phyloP scores from a whole-genome alignment of 2,329 filamentous ascomycete genomes.

The Cladophialophora carrionii region DNA sequence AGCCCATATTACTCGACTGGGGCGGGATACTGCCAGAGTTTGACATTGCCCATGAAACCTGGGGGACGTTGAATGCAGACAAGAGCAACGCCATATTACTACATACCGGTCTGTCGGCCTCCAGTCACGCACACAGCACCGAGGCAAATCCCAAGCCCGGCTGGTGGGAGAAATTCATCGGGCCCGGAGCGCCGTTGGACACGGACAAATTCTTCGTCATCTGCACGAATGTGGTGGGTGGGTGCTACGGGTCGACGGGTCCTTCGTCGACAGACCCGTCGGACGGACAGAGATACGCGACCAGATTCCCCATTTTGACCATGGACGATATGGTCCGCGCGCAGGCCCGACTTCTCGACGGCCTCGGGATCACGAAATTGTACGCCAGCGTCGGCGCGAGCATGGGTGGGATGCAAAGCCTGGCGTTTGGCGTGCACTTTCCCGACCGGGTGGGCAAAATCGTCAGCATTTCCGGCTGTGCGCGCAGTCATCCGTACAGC shows the following conservation, averaged over 20 bases:
- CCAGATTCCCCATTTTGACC: conserved; percentile 91
- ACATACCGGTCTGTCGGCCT: conserved; percentile 94
- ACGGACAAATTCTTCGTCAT: conserved; percentile 91
- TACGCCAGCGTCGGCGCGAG: conserved; percentile 93
- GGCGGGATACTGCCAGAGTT: conserved; percentile 89
- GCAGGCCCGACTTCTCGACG: conserved; percentile 86
- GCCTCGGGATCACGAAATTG: conserved; percentile 73
- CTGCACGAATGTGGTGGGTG: conserved; percentile 94
- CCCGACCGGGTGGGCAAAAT: conserved; percentile 79
- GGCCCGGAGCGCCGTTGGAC: conserved; percentile 79
- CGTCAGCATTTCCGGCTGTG: conserved; percentile 89
- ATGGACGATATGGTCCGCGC: conserved; percentile 97
- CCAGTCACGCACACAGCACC: conserved; percentile 95
- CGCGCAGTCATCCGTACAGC: conserved; percentile 92
- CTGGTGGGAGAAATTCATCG: conserved; percentile 99
- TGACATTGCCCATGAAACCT: conserved; percentile 89
- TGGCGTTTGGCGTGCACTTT: conserved; percentile 83
- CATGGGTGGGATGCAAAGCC: conserved; percentile 98
- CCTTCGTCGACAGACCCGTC: conserved; percentile 85
- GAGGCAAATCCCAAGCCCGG: conserved; percentile 80
- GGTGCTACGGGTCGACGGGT: conserved; percentile 94
- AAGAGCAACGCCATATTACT: conserved; percentile 87
- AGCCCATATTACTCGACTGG: conserved; percentile 87
- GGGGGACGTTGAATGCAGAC: conserved; percentile 78
- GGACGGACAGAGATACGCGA: conserved; percentile 86